Conservation (phyloP, 2,329 filamentous ascomycete species). For the Botryotinia calthae region DNA sequence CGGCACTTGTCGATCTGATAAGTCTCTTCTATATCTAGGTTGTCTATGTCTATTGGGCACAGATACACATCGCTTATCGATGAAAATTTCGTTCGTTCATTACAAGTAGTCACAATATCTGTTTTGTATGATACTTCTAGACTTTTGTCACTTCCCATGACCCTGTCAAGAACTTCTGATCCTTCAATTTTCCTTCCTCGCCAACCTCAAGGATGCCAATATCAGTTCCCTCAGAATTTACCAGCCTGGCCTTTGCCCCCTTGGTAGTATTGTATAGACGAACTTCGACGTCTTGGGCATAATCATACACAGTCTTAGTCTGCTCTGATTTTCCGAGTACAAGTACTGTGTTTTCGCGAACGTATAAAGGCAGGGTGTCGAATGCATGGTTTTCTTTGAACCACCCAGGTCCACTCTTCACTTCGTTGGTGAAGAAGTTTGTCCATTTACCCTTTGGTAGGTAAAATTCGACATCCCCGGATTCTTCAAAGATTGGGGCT, state of each 20-base stretch:
- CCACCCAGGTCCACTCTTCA: conserved; percentile 45
- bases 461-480: conserved; percentile 56
- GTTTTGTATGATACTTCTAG: background rate
- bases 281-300: conserved; percentile 43
- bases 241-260: conserved; percentile 45
- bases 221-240: conserved; percentile 45
- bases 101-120: background rate
- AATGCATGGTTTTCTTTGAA: conserved; percentile 47
- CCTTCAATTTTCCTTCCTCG: conserved; percentile 43
- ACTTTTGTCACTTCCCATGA: conserved; percentile 26
- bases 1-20: background rate
- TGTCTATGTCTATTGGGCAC: background rate
- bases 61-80: background rate
- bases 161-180: conserved; percentile 44
- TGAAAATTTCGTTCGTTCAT: background rate
- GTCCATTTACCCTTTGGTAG: conserved; percentile 51
- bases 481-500: conserved; percentile 57
- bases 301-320: conserved; percentile 37
- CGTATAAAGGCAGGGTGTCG: conserved; percentile 47
- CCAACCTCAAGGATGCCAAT: conserved; percentile 45
- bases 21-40: too few relatives aligned
- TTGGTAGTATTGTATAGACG: conserved; percentile 45
- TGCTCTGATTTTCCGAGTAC: conserved; percentile 35
- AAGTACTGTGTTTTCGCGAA: conserved; percentile 41
- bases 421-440: conserved; percentile 47